Percentiles rank a stretch among this genome's conserved stretches.
Conservation (phyloP, 305 asterid species). For the Solanum hybrid region DNA sequence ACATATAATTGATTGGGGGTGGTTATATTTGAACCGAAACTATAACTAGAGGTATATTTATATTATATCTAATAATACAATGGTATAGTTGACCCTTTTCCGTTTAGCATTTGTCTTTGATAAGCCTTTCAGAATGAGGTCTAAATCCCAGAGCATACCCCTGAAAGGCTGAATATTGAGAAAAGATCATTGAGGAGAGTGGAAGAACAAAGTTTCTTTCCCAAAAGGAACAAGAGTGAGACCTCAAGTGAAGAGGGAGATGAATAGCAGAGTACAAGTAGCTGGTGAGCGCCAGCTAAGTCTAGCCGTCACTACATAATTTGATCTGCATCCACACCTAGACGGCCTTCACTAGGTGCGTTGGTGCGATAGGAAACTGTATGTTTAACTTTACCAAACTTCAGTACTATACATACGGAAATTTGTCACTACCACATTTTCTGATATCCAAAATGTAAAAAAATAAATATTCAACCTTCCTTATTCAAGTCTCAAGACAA, state of each 20-base stretch:
- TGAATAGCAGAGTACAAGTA: background rate
- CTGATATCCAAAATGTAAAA: background rate
- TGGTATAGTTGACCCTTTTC: background rate
- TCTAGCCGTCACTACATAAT: background rate
- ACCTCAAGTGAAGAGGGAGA: background rate
- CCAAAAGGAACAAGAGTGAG: background rate
- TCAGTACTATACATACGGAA: background rate
- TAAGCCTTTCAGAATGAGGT: background rate
- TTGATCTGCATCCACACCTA: background rate
- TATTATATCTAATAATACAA: background rate
- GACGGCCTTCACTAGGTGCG: background rate
- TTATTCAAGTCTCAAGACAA: background rate
- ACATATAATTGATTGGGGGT: background rate
- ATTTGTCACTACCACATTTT: background rate
- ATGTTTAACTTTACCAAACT: background rate
- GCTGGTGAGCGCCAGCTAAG: background rate
- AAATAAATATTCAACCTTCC: background rate
- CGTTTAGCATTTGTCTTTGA: background rate
- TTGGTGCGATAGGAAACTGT: background rate
- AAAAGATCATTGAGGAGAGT: background rate
- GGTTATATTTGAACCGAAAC: background rate
- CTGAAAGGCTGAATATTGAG: background rate
- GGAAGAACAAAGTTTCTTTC: background rate
- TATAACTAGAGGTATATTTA: background rate
- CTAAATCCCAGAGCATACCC: background rate